These are phyloP conservation scores for Penicillium flavigenum DNA, from an alignment of 495 filamentous ascomycete species.

Conservation along the genomic window DNA sequence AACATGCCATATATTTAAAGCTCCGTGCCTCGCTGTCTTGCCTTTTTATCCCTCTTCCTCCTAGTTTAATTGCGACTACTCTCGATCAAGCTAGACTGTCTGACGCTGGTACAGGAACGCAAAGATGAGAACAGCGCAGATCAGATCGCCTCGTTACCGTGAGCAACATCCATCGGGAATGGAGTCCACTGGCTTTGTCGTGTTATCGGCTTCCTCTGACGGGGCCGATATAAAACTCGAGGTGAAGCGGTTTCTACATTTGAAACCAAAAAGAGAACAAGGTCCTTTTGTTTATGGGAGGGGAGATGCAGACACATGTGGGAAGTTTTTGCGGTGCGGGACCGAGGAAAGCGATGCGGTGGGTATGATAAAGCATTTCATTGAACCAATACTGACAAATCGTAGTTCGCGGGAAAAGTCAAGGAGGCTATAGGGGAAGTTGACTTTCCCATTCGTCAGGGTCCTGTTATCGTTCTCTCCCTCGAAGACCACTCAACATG, in stretches of 20 bases:
- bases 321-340: neutral
- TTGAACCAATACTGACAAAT: slow-evolving; percentile 4
- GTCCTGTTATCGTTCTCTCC: slow-evolving; percentile 4
- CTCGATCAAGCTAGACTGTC: slow-evolving; percentile 6
- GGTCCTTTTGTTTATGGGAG: no score
- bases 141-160: slow-evolving; percentile 1
- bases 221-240: neutral
- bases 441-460: neutral
- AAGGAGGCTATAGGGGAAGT: slow-evolving; percentile 4
- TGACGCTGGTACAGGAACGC: neutral
- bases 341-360: slow-evolving; percentile 3
- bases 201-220: slow-evolving; percentile 1
- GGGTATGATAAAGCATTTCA: neutral
- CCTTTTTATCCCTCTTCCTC: neutral
- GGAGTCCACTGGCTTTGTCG: slow-evolving; percentile 2
- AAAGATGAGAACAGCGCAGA: slow-evolving; percentile 3
- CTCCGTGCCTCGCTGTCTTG: neutral
- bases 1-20: slow-evolving; percentile 6
- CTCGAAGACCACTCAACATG: neutral
- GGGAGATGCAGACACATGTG: neutral
- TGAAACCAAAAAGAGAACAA: neutral
- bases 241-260: slow-evolving; percentile 1
- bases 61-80: slow-evolving; percentile 4
- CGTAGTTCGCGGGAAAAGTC: slow-evolving; percentile 2
- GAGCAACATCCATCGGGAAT: neutral